Conservation (phyloP, 2,329 filamentous ascomycete genomes). For the Acephala macrosclerotiorum region DNA sequence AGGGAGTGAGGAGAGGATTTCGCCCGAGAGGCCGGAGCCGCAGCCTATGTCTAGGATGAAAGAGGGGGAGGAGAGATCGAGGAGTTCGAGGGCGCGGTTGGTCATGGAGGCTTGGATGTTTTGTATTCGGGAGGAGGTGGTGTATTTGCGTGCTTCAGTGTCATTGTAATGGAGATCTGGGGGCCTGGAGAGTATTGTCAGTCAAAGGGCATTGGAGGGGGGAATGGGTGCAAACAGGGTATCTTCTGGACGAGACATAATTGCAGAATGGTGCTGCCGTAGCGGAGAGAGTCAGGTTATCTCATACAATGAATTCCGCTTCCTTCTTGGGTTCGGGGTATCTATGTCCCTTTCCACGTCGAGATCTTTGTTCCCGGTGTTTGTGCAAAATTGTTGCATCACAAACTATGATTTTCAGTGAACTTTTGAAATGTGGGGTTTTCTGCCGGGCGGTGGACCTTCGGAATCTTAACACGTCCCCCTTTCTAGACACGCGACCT, state of each 20-base stretch:
- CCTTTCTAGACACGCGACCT: constrained; percentile 17
- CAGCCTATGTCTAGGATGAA: constrained; percentile 97
- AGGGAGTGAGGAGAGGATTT: constrained; percentile 81
- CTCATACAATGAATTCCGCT: constrained; percentile 20
- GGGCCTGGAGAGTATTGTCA: constrained; percentile 62
- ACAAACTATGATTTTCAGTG: too few species aligned
- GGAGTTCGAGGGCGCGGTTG: constrained; percentile 87
- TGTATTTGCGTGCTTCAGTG: constrained; percentile 95
- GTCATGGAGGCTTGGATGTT: constrained; percentile 97
- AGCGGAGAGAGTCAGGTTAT: constrained; percentile 27
- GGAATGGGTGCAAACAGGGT: constrained; percentile 68
- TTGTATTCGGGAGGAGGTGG: constrained; percentile 92
- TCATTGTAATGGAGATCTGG: constrained; percentile 99
- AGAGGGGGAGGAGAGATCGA: constrained; percentile 80
- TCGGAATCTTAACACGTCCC: constrained; percentile 10
- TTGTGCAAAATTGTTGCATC: too few species aligned
- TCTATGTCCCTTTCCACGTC: neutral
- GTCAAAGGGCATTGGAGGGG: constrained; percentile 32
- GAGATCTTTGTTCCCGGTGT: too few species aligned
- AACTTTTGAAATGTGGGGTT: constrained; percentile 18
- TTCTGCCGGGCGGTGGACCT: constrained; percentile 20
- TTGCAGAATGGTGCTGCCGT: constrained; percentile 47
- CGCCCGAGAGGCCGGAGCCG: constrained; percentile 91
- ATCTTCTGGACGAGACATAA: constrained; percentile 97
- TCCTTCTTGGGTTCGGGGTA: neutral